Evolutionary conservation across 345 rosid genomes (phyloP), one percentile per base, ranked within the genome.

Genomic region (Eucalyptus leucophloia): DNA sequence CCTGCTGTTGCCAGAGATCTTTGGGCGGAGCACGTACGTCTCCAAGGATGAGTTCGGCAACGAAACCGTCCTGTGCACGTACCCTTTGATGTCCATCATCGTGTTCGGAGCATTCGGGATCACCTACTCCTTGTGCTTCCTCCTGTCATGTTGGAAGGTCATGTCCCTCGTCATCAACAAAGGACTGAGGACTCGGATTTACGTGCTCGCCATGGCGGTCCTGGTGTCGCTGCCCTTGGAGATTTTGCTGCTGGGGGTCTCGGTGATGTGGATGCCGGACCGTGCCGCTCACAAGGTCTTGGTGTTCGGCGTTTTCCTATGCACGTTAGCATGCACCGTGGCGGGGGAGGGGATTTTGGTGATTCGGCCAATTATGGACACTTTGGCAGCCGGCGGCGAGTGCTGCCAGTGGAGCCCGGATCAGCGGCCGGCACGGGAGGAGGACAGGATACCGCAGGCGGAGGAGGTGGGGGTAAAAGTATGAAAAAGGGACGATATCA

Each of bases 341-440:
- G 94, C 90, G 0, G 97, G 94, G 53, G 94, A 94, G 91, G 96
- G 93, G 13, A 93, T 96, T 86, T 86, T 96, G 94, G 94, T 96
- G n/a, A 94, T 96, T 86, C 90, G 88, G 88, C 96, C 98, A 6
- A 93, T 94, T 2, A 77, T 88, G 5, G 98, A 96, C 82, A 93
- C 96, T 8, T 90, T 96, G 89, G 93, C 92, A 1, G 96, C 92
- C n/a, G 93, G 92, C 49, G 93, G 88, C 30, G 92, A 95, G 47
- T 42, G 44, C 56, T 67, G 56, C 88, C 87, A 3, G 81, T 58
- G 86, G 88, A 40, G 49, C 49, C 88, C 91, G 47, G 7, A 40
- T 40, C 58, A 19, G 42, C 7, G 11, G 47, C 26, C 16, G 17
- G 47, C 8, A 23, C 28, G 19, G 12, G 58, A 15, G 62, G 32